Evolutionary conservation across 208 protist genomes (phyloP).

Genomic region (Trypanosoma conorhini): DNA sequence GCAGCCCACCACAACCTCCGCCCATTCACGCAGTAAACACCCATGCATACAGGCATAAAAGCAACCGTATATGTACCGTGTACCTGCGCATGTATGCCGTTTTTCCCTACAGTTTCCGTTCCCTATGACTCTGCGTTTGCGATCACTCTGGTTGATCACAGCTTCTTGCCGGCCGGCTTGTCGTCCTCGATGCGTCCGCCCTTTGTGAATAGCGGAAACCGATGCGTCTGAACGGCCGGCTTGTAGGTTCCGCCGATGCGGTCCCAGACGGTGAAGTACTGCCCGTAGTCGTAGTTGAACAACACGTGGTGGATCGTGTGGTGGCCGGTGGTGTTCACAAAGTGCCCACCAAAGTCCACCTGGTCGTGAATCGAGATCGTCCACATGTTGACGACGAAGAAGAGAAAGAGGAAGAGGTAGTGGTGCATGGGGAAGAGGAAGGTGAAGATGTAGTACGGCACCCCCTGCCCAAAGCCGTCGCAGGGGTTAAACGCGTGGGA

Average conservation of each 20-base stretch:
- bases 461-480: constrained; percentile 91
- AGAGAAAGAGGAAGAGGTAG: constrained; percentile 80
- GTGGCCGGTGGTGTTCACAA: constrained; percentile 84
- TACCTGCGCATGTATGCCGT: not conserved
- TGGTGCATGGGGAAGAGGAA: constrained; percentile 92
- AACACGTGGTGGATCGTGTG: constrained; percentile 94
- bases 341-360: constrained; percentile 81
- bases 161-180: not conserved
- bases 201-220: constrained; percentile 24
- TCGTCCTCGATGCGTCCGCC: constrained; percentile 9
- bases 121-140: not conserved
- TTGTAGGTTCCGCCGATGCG: constrained; percentile 86
- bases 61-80: not conserved
- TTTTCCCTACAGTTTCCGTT: not conserved
- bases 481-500: constrained; percentile 94
- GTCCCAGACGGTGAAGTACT: constrained; percentile 95
- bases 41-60: not conserved
- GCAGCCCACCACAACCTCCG: too few species aligned
- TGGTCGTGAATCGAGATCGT: constrained; percentile 95
- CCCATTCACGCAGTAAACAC: not conserved
- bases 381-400: constrained; percentile 94
- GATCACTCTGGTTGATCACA: not conserved
- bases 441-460: constrained; percentile 93
- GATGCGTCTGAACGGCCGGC: constrained; percentile 74
- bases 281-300: constrained; percentile 95